Base-by-base conservation (phyloP, 1,139 yeast genomes). In the Magnusiomyces paraingens region DNA sequence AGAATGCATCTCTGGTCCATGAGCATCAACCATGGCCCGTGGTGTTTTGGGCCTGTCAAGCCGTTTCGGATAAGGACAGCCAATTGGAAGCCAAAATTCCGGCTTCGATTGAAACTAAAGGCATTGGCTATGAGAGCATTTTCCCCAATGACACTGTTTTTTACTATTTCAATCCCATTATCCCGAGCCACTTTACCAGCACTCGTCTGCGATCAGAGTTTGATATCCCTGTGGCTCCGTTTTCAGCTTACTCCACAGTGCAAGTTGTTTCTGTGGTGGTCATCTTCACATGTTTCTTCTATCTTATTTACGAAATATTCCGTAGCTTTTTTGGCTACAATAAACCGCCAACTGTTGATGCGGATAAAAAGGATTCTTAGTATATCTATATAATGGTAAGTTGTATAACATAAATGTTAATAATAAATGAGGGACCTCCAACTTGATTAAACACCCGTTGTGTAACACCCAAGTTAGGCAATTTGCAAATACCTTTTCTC, bases 41-140 rank as follows among this genome's bases (percentile, higher is more conserved):
- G 3, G 66, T 79, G 1, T 79, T 78, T 58, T 73, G 76, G 73
- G 82, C 80, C 0, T 80, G 84, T 63, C 73, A 71, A 52, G 66
- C 66, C 35, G 51, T 60, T 4, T 70, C 32, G 55, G 57, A 44
- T 44, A 59, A 18, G 35, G 48, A 40, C 11, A 8, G 53, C 60
- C 12, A 57, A 41, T 36, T 46, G 14, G 49, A 46, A 36, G 10
- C 29, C 32, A 46, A 32, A 14, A 14, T 55, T 49, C 56, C 58
- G 1, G 70, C 70, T 41, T 72, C 75, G 18, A 72, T 74, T 47
- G 78, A 75, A 55, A 57, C 65, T 3, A 67, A 62, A 41, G 62
- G 62, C 5, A 52, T 75, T 18, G 80, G 80, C 2, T 70, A 71
- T 53, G 81, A 77, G 58, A 62, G 74, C 1, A 66, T 70, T 49